Percentiles rank a stretch among this genome's conserved stretches.
Conservation (phyloP, 257 asterid genomes). For the Nicotiana attenuata region DNA sequence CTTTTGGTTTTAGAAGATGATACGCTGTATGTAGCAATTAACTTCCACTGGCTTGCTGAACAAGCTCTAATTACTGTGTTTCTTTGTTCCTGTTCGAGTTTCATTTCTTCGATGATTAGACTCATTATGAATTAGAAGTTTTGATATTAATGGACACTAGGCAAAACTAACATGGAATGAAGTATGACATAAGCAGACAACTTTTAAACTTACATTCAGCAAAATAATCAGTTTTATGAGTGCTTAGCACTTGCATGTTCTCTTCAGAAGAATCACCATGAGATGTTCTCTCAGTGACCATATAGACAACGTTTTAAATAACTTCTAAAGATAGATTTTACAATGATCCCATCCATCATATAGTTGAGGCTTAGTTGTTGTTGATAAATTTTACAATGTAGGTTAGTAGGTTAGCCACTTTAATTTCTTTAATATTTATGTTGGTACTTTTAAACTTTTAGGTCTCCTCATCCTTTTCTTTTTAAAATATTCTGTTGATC, state of each 20-base stretch:
- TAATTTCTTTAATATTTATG: neutral
- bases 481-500: too few species aligned
- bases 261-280: neutral
- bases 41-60: neutral
- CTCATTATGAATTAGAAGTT: neutral
- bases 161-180: constrained; percentile 5
- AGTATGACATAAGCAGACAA: neutral
- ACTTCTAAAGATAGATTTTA: neutral
- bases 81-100: neutral
- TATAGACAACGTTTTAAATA: neutral
- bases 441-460: neutral
- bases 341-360: neutral
- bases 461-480: neutral
- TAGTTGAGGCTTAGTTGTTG: neutral
- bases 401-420: neutral
- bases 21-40: neutral
- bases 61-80: neutral
- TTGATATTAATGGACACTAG: neutral
- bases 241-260: neutral
- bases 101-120: neutral
- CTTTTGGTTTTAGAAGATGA: neutral
- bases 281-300: neutral
- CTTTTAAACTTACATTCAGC: neutral
- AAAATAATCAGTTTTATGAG: neutral
- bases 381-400: neutral